Evolutionary conservation across 2,329 filamentous ascomycete species (phyloP), one percentile per base, ranked within the genome.

Genomic region (Alternaria sp.): DNA sequence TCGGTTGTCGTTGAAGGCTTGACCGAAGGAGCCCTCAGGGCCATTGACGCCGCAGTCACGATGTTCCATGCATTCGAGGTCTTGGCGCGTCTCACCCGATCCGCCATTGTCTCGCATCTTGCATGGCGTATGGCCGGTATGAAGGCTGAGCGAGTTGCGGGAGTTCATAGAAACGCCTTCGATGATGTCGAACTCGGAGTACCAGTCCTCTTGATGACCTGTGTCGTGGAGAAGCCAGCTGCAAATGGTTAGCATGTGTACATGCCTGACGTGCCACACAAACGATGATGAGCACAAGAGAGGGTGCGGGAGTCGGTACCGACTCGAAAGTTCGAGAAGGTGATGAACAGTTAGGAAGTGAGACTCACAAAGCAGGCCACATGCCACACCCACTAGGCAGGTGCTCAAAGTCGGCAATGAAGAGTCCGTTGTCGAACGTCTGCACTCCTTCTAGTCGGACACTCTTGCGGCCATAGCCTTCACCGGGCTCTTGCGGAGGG

Each of bases 121-220:
- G 50, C 63, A 66, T 8, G 46, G 30, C 6, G 10, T 43, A 3
- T 56, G 50, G 2, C 30, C 49, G 9, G 72, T 73, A 44, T 67
- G 65, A 2, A 76, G 36, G 8, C 68, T 69, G 51, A 75, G 67
- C 32, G 66, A 63, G 28, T 76, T 73, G 3, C n/a, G 49, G 1
- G 62, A 25, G 25, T 69, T 55, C 15, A 61, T 57, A 6, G 73
- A 71, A 67, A 83, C 82, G 70, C 81, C 84, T 11, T 79, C 65
- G 62, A 84, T 66, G 30, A 85, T 73, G 67, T 84, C 82, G 36
- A 79, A 76, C 66, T 83, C 80, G 6, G 77, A 76, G 56, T 84
- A 85, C 26, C 81, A 77, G 62, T 84, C 83, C n/a, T 79, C 44
- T 15, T 58, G 43, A 13, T 61, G 32, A n/a, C 59, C 49, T 7